phyloP scores from a whole-genome alignment of 208 protist species.

The Trypanosoma lewisi region DNA sequence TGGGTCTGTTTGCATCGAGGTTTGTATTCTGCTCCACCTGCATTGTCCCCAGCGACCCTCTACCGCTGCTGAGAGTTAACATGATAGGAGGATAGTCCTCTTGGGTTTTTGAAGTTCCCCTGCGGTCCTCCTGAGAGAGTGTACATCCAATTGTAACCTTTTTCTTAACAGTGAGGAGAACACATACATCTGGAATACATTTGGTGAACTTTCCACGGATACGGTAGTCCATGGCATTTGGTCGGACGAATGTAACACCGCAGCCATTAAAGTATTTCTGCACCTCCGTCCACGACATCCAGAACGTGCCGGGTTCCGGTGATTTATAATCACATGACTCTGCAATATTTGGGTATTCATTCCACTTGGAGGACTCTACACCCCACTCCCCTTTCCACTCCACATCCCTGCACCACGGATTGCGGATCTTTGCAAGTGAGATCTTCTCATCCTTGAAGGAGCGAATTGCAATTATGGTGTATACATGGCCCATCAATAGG shows the following conservation, averaged over 20 bases:
- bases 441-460: conserved; percentile 13
- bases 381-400: conserved; percentile 36
- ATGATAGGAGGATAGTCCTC: conserved; percentile 34
- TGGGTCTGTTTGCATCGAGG: conserved; percentile 38
- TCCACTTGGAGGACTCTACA: conserved; percentile 17
- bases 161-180: conserved; percentile 37
- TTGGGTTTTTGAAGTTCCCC: background rate
- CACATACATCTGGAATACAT: conserved; percentile 37
- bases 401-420: conserved; percentile 20
- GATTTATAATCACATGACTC: conserved; percentile 2
- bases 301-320: conserved; percentile 48
- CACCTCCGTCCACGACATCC: conserved; percentile 62
- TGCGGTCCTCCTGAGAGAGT: conserved; percentile 31
- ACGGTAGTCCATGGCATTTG: conserved; percentile 40
- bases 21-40: conserved; percentile 23
- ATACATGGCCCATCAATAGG: conserved; percentile 23
- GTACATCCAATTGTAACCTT: conserved; percentile 26
- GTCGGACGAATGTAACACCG: conserved; percentile 59
- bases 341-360: conserved; percentile 24
- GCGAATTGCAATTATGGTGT: conserved; percentile 20
- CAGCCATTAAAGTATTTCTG: conserved; percentile 56
- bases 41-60: conserved; percentile 8
- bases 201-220: conserved; percentile 40
- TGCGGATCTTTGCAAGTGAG: conserved; percentile 25
- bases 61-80: conserved; percentile 22